phyloP scores from a whole-genome alignment of 441 rosid genomes.

The Macaranga tanarius region DNA sequence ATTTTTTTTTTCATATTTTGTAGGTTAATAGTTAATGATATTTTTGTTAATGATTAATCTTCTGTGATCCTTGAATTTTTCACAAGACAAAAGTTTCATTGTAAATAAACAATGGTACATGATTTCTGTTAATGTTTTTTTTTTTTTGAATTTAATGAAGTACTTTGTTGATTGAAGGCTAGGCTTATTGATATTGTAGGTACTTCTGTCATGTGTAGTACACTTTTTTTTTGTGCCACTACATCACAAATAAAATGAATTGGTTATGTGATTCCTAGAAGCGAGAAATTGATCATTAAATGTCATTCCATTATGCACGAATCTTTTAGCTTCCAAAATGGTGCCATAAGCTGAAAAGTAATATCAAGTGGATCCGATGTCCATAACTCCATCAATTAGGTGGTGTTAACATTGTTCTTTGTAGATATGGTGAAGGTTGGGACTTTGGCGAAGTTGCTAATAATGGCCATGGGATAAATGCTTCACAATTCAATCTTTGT shows the following conservation, averaged over 20 bases:
- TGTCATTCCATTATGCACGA: neutral
- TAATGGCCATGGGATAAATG: constrained; percentile 92
- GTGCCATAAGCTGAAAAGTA: constrained; percentile 1
- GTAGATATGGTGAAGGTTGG: constrained; percentile 99
- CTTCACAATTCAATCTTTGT: constrained; percentile 74
- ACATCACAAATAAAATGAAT: neutral
- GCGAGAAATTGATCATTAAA: neutral
- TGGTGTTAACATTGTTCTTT: constrained; percentile 21
- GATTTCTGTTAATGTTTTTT: constrained; percentile 21
- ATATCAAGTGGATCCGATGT: constrained; percentile 14
- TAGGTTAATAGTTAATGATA: too few species aligned
- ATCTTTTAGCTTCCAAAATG: constrained; percentile 8
- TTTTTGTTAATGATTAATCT: too few species aligned
- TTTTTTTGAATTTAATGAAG: neutral
- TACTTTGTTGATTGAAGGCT: neutral
- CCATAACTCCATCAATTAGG: constrained; percentile 12
- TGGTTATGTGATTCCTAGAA: neutral
- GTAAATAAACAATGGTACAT: constrained; percentile 89
- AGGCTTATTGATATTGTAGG: neutral
- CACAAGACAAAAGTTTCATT: too few species aligned
- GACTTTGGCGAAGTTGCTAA: constrained; percentile 99
- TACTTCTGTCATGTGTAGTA: neutral
- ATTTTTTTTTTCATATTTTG: too few species aligned
- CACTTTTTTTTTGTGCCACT: neutral
- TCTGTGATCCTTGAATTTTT: too few species aligned